phyloP scores from a whole-genome alignment of 1,139 yeast genomes.

The Magnusiomyces fungicola region DNA sequence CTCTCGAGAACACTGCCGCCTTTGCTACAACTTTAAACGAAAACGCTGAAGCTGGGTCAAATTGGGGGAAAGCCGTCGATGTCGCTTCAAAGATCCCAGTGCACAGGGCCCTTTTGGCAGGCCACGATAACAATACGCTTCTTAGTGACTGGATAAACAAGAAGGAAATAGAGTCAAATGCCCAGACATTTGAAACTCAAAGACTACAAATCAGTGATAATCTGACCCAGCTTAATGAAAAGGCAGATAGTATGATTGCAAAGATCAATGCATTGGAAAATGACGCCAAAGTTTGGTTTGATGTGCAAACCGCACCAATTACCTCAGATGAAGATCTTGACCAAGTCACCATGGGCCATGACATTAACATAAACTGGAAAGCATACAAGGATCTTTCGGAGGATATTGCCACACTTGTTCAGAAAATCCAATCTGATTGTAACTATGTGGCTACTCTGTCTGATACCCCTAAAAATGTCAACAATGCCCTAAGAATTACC shows the following conservation, averaged over 20 bases:
- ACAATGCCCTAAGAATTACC: constrained; percentile 19
- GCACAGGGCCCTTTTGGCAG: constrained; percentile 13
- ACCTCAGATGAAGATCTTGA: constrained; percentile 5
- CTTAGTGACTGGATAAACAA: constrained; percentile 26
- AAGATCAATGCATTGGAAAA: constrained; percentile 20
- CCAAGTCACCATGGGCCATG: not conserved
- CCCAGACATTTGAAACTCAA: constrained; percentile 14
- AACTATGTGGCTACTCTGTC: constrained; percentile 24
- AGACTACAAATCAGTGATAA: constrained; percentile 12
- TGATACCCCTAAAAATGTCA: constrained; percentile 20
- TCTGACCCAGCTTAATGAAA: constrained; percentile 17
- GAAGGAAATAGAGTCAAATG: constrained; percentile 16
- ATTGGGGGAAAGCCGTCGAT: constrained; percentile 21
- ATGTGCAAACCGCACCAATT: constrained; percentile 12
- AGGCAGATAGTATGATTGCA: constrained; percentile 19
- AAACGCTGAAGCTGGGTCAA: constrained; percentile 22
- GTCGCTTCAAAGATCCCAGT: constrained; percentile 13
- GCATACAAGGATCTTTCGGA: constrained; percentile 20
- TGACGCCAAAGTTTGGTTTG: constrained; percentile 17
- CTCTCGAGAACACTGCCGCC: constrained; percentile 23
- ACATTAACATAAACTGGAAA: constrained; percentile 4
- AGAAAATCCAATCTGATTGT: constrained; percentile 25
- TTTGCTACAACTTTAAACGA: constrained; percentile 23
- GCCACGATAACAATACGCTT: constrained; percentile 8
- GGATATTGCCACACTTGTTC: constrained; percentile 26